Base-by-base conservation (phyloP, 2,329 filamentous ascomycete genomes). In the Neoascochyta sp. region DNA sequence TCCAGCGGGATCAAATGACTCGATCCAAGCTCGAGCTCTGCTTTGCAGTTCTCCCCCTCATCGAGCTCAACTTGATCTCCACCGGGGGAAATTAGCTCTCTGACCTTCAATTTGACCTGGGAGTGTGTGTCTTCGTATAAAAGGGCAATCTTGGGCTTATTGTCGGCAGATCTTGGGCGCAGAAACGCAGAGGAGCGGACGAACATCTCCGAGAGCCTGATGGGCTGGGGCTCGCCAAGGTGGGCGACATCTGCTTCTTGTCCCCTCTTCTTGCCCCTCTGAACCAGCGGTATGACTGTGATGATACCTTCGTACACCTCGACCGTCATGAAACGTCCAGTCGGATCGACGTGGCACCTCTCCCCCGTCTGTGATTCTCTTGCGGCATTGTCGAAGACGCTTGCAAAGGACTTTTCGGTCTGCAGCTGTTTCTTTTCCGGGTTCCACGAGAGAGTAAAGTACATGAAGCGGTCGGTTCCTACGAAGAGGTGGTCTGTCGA, bases 381-480 rank as follows among this genome's bases (percentile, higher is more conserved):
- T 16, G 76, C 71, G 7, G 74, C 73, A 49, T 75, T 75, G 50
- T 80, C 76, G 18, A 75, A 69, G 32, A 81, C 65, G 47, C 81
- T 74, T 23, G 76, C 68, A 58, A 74, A 77, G 37, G 68, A 72
- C 61, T 76, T 72, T 44, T 78, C 57, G 3, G 78, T 81, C 20
- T 65, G 65, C 9, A 81, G 61, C 31, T 72, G 64, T 12, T 68
- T 70, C 14, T 54, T 64, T 2, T 74, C 63, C 0, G 73, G 53
- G 49, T 95, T 80, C 89, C 92, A 98, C 10, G 75, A 80, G 12
- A 95, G 64, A 2, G 87, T 94, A 62, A 96, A 95, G 66, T 95
- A 96, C 52, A 88, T 81, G 48, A 86, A 84, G 32, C 84, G 80
- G 57, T 95, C 84, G 25, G 92, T 98, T 27, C 88, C 90, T 34